phyloP scores from a whole-genome alignment of 2,329 filamentous ascomycete species.

The Didymella exigua region DNA sequence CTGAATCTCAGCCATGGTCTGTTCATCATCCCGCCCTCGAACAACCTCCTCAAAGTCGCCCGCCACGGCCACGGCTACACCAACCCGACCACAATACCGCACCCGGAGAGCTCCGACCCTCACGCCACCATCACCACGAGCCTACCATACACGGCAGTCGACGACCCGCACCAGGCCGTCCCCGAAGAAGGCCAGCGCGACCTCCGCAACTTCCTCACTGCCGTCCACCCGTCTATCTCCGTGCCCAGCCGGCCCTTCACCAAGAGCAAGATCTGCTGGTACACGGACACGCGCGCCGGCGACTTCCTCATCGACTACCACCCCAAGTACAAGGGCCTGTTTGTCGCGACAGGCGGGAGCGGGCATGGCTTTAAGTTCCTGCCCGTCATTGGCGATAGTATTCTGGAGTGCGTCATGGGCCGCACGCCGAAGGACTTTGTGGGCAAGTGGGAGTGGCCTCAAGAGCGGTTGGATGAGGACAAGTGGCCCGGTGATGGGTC shows the following conservation, averaged over 20 bases:
- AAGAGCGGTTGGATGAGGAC: constrained; percentile 47
- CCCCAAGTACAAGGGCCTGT: constrained; percentile 57
- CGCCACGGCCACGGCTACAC: constrained; percentile 58
- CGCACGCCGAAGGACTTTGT: constrained; percentile 57
- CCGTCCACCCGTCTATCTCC: constrained; percentile 41
- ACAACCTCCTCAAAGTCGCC: constrained; percentile 54
- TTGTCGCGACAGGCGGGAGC: constrained; percentile 66
- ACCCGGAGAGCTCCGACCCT: constrained; percentile 51
- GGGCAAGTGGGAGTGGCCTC: constrained; percentile 65
- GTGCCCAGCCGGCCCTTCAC: constrained; percentile 50
- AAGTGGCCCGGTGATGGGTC: constrained; percentile 48
- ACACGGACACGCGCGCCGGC: constrained; percentile 62
- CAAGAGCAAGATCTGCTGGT: constrained; percentile 60
- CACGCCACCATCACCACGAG: constrained; percentile 50
- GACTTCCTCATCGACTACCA: constrained; percentile 62
- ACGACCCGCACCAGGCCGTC: constrained; percentile 49
- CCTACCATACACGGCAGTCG: constrained; percentile 60
- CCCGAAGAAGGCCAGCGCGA: constrained; percentile 42
- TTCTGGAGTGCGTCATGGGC: constrained; percentile 58
- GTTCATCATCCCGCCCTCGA: constrained; percentile 73
- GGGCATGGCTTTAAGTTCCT: constrained; percentile 69
- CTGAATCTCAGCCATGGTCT: constrained; percentile 73
- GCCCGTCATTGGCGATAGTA: constrained; percentile 62
- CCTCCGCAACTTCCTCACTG: constrained; percentile 40
- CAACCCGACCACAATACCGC: constrained; percentile 54